Conservation (phyloP, 2,329 filamentous ascomycete species). For the Phialophora verrucosa region DNA sequence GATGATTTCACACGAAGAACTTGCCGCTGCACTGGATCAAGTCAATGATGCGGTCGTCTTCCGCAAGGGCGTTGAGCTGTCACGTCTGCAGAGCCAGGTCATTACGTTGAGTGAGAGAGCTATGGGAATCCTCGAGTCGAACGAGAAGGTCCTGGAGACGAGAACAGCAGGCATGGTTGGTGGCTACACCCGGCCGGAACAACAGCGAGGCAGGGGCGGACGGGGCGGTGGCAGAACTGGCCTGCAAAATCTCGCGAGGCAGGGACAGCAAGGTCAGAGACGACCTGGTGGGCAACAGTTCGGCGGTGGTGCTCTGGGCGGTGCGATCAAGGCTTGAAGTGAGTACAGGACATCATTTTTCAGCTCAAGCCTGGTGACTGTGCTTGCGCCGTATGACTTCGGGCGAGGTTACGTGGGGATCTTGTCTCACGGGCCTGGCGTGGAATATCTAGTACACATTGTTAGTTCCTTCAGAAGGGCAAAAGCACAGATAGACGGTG, state of each 20-base stretch:
- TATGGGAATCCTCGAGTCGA: slow-evolving; percentile 91
- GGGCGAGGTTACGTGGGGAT: not conserved
- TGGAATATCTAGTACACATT: not conserved
- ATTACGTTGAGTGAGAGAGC: slow-evolving; percentile 96
- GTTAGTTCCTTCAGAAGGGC: not conserved
- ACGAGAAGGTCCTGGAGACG: slow-evolving; percentile 96
- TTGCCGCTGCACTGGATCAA: slow-evolving; percentile 94
- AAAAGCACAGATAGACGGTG: not conserved
- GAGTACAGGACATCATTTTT: not conserved
- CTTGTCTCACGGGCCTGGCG: not conserved
- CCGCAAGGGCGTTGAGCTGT: slow-evolving; percentile 98
- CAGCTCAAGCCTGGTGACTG: not conserved
- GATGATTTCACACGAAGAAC: slow-evolving; percentile 99
- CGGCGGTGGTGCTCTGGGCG: slow-evolving; percentile 57
- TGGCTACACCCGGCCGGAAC: slow-evolving; percentile 91
- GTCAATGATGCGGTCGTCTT: slow-evolving; percentile 98
- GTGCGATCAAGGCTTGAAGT: slow-evolving; percentile 57
- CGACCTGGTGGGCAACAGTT: slow-evolving; percentile 58
- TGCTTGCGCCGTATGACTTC: not conserved
- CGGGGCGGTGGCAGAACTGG: slow-evolving; percentile 51
- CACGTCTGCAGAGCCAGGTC: slow-evolving; percentile 90
- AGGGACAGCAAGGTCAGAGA: slow-evolving; percentile 42
- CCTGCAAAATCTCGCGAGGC: slow-evolving; percentile 20
- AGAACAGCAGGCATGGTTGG: slow-evolving; percentile 94
- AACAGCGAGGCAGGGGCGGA: slow-evolving; percentile 68